Conservation (phyloP, 805 yeast genomes). For the Metschnikowia peoriensis region DNA sequence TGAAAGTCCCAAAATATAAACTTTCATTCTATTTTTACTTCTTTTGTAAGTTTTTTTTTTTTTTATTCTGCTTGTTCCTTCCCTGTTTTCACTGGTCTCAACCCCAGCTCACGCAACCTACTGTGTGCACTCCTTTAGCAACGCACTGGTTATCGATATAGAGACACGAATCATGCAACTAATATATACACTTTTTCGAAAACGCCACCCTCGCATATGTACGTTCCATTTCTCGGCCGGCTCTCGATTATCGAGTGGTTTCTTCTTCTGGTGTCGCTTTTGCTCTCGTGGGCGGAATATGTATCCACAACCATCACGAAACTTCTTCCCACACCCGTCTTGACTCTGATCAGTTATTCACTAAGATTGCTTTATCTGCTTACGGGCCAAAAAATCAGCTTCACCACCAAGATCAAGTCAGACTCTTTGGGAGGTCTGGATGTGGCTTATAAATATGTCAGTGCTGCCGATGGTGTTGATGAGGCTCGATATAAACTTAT, state of each 20-base stretch:
- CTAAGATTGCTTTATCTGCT: constrained; percentile 26
- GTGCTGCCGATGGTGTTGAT: constrained; percentile 18
- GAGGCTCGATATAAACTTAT: constrained; percentile 28
- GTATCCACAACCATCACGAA: constrained; percentile 43
- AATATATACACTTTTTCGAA: too few species aligned
- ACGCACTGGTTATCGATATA: too few species aligned
- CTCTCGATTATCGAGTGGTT: constrained; percentile 51
- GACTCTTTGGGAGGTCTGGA: constrained; percentile 10
- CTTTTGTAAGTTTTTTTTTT: too few species aligned
- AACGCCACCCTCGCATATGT: constrained; percentile 10
- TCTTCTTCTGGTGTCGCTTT: constrained; percentile 41
- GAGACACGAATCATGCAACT: too few species aligned
- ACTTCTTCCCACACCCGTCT: constrained; percentile 44
- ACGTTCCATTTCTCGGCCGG: constrained; percentile 30
- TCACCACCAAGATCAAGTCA: constrained; percentile 17
- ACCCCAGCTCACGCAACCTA: too few species aligned
- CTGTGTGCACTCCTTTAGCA: too few species aligned
- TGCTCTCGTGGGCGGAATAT: constrained; percentile 51
- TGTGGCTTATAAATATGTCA: constrained; percentile 24
- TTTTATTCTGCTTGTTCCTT: too few species aligned
- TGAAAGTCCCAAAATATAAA: too few species aligned
- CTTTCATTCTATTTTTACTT: too few species aligned
- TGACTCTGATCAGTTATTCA: constrained; percentile 33
- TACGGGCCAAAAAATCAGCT: constrained; percentile 27
- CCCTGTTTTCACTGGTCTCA: too few species aligned